These are phyloP conservation scores for Alternaria atra DNA, from an alignment of 2,329 filamentous ascomycete genomes.

Conservation along the genomic window DNA sequence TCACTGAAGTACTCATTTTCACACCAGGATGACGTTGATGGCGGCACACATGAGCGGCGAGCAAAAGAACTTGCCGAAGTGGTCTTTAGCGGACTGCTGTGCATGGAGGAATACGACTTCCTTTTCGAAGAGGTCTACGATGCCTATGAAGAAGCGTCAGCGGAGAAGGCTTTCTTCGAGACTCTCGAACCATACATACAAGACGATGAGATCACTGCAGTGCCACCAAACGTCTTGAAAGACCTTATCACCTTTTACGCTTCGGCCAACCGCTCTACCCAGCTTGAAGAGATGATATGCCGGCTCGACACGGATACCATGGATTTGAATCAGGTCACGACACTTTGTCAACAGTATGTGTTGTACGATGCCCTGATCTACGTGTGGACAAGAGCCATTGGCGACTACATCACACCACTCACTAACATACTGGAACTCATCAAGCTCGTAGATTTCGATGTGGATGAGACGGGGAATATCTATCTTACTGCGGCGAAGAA, in stretches of 20 bases:
- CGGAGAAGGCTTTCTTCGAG: slow-evolving; percentile 82
- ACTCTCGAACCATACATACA: slow-evolving; percentile 88
- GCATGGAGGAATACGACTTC: slow-evolving; percentile 80
- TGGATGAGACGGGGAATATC: slow-evolving; percentile 67
- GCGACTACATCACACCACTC: slow-evolving; percentile 89
- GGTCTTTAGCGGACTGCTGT: slow-evolving; percentile 84
- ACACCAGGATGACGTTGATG: slow-evolving; percentile 61
- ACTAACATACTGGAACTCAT: slow-evolving; percentile 78
- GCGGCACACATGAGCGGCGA: slow-evolving; percentile 65
- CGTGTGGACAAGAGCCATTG: slow-evolving; percentile 91
- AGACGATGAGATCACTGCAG: slow-evolving; percentile 74
- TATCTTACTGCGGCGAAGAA: slow-evolving; percentile 80
- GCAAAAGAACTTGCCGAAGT: slow-evolving; percentile 81
- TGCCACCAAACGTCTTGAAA: slow-evolving; percentile 88
- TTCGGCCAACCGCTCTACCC: slow-evolving; percentile 74
- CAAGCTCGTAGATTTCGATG: slow-evolving; percentile 64
- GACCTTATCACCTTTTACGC: slow-evolving; percentile 85
- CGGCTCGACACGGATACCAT: slow-evolving; percentile 89
- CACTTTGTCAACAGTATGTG: slow-evolving; percentile 87
- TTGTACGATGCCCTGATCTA: slow-evolving; percentile 96
- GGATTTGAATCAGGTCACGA: slow-evolving; percentile 92
- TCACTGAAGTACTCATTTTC: slow-evolving; percentile 90
- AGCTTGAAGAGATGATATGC: slow-evolving; percentile 93
- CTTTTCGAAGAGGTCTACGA: slow-evolving; percentile 92
- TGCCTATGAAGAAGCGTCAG: slow-evolving; percentile 81